Evolutionary conservation across 2,329 filamentous ascomycete genomes (phyloP).

Genomic region (Xylaria hypoxylon): DNA sequence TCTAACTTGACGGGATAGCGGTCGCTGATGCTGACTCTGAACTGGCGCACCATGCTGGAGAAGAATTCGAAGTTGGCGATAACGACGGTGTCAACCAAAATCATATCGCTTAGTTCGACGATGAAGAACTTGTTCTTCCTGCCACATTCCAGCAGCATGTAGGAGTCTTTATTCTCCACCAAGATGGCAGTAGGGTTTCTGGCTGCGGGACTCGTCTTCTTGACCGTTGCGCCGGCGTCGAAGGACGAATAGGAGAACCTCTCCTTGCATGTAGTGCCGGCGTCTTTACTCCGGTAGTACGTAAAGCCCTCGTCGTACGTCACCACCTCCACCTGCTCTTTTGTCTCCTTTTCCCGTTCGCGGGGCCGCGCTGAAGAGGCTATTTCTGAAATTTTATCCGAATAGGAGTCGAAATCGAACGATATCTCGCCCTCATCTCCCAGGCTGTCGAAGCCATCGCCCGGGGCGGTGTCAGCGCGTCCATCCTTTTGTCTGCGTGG

Average conservation of each 20-base stretch:
- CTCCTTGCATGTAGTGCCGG: slow-evolving; percentile 97
- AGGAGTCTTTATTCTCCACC: slow-evolving; percentile 97
- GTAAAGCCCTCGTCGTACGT: slow-evolving; percentile 62
- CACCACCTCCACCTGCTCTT: slow-evolving; percentile 57
- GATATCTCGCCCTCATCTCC: slow-evolving; percentile 90
- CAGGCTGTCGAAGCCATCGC: slow-evolving; percentile 78
- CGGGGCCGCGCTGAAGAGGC: slow-evolving; percentile 48
- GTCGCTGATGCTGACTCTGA: slow-evolving; percentile 92
- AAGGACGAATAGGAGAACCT: slow-evolving; percentile 98
- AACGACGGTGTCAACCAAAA: slow-evolving; percentile 93
- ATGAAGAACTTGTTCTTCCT: slow-evolving; percentile 92
- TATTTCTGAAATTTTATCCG: slow-evolving; percentile 60
- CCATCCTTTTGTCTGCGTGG: slow-evolving; percentile 67
- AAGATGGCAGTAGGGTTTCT: slow-evolving; percentile 91
- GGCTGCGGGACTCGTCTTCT: slow-evolving; percentile 88
- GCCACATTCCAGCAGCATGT: slow-evolving; percentile 94
- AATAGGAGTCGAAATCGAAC: slow-evolving; percentile 64
- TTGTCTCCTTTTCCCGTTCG: slow-evolving; percentile 46
- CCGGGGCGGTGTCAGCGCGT: slow-evolving; percentile 61
- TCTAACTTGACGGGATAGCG: slow-evolving; percentile 92
- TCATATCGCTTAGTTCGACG: slow-evolving; percentile 88
- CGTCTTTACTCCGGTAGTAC: slow-evolving; percentile 85
- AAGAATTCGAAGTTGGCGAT: slow-evolving; percentile 99
- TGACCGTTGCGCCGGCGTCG: slow-evolving; percentile 91
- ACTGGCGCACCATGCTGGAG: slow-evolving; percentile 93